Base-by-base conservation (phyloP, 352 stramenopile genomes). In the Phytophthora vignae region DNA sequence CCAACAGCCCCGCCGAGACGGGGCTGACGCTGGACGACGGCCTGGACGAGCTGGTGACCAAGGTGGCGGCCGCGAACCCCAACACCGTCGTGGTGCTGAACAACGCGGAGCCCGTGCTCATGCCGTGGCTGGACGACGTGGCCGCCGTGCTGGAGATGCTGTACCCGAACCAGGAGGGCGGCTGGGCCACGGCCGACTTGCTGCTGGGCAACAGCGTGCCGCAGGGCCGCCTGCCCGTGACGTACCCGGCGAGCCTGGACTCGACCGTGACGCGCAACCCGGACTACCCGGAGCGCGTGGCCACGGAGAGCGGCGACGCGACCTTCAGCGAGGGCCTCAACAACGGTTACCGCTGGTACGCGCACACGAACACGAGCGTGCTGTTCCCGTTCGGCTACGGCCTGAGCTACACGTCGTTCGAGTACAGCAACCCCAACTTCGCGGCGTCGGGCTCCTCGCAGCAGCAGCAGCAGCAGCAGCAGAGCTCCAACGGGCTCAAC, bases 51-150 rank as follows among this genome's bases (percentile, higher is more conserved):
- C 50, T 78, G 55, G 71, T 59, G 67, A 79, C 22, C 49, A 73
- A 69, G 54, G 67, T 79, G 36, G 62, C 72, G 42, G 72, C 67
- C 8, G 72, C 46, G 48, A 79, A 79, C 42, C 67, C 72, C n/a
- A 79, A 79, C 72, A 79, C 72, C 4, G 72, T 79, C 27, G 72
- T 79, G 57, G 67, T 78, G 53, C 67, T 78, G 25, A 75, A 78
- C 61, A 78, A 75, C 53, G 36, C 22, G 22, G 22, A 25, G 22
- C 67, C 72, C 1, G 67, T 79, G 31, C 29, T 69, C 52, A 79
- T 79, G 72, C 72, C 72, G 54, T 79, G 67, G 72, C 54, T 79
- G 21, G 67, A 60, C 53, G 64, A 73, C 4, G 72, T 79, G 38
- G 67, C 67, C 19, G 72, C 72, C n/a, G 72, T 79, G 29, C 55